Base-by-base conservation (phyloP, 2,329 filamentous ascomycete genomes). In the Juglanconis juglandina region DNA sequence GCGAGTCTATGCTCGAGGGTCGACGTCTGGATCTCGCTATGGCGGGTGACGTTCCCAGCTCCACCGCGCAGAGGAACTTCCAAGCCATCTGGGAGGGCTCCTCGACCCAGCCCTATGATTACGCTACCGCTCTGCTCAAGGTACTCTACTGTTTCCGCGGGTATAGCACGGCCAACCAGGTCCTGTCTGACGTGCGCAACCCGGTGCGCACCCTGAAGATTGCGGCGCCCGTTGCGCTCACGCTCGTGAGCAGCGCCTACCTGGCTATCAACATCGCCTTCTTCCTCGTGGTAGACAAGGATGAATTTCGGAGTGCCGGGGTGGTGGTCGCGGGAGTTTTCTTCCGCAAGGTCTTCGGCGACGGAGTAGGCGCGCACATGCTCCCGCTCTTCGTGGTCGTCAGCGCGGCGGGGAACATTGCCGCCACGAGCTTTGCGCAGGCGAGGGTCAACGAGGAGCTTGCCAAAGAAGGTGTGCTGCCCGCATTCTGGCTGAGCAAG, bases 191-290 rank as follows among this genome's bases (percentile, higher is more conserved):
- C 70, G 82, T 84, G 32, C 79, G 75, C 61, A 79, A 85, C 66
- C 84, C 84, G 0, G 76, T 81, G n/a, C 78, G 77, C 39, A 87
- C 84, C 0, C 74, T 87, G 54, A 82, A 81, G 66, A 76, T 82
- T 41, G 84, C 83, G 0, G 82, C 82, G 0, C 82, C 83, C 0
- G 64, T 81, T 3, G 84, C 82, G 1, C 77, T 87, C 8, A 71
- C 73, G n/a, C 74, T 80, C 8, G 80, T 84, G n/a, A 79, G 80
- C 0, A 68, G 83, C 32, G 69, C 82, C 1, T 87, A 86, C 68
- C 79, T 86, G 70, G 74, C 85, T 47, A 77, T 80, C 69, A 86
- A 85, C 67, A 76, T 85, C 39, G 81, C 83, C 24, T 86, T 85
- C 69, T 85, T 86, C 65, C 79, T 82, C 3, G 83, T 82, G 7